Conservation (phyloP, 208 protist species). For the Trypanosoma platydactyli region DNA sequence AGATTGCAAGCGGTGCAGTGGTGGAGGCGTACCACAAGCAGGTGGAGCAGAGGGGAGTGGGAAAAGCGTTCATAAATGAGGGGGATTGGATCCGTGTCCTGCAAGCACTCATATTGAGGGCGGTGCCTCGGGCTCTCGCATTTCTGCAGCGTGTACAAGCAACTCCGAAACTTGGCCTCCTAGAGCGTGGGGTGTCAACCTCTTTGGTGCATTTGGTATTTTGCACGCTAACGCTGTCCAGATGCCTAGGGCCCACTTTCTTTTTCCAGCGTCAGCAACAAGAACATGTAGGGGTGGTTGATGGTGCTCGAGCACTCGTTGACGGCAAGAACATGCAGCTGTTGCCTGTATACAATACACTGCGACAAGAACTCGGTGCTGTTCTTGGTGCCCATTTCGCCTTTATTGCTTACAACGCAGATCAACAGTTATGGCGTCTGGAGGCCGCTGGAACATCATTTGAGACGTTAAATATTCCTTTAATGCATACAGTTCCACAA, state of each 20-base stretch:
- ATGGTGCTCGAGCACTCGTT: neutral
- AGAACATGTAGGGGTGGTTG: neutral
- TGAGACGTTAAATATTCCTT: slow-evolving; percentile 11
- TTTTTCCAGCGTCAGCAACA: neutral
- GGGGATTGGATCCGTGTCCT: slow-evolving; percentile 36
- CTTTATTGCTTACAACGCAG: slow-evolving; percentile 41
- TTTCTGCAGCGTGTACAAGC: slow-evolving; percentile 37
- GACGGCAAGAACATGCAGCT: neutral
- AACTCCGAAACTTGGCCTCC: slow-evolving; percentile 3
- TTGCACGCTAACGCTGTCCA: slow-evolving; percentile 31
- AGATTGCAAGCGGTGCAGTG: neutral
- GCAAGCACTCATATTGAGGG: slow-evolving; percentile 30
- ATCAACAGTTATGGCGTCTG: slow-evolving; percentile 39
- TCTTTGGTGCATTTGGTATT: slow-evolving; percentile 48
- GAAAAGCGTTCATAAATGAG: neutral
- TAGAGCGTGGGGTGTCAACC: slow-evolving; percentile 18
- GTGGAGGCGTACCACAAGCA: neutral
- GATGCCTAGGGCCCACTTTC: slow-evolving; percentile 19
- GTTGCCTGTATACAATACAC: slow-evolving; percentile 8
- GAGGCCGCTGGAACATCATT: neutral
- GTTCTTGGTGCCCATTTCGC: slow-evolving; percentile 25
- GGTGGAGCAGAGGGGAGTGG: no score
- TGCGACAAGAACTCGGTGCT: slow-evolving; percentile 10
- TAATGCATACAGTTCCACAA: slow-evolving; percentile 36
- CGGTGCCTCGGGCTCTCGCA: slow-evolving; percentile 28